Base-by-base conservation (phyloP, 2,329 filamentous ascomycete species). In the Fusarium euwallaceae region DNA sequence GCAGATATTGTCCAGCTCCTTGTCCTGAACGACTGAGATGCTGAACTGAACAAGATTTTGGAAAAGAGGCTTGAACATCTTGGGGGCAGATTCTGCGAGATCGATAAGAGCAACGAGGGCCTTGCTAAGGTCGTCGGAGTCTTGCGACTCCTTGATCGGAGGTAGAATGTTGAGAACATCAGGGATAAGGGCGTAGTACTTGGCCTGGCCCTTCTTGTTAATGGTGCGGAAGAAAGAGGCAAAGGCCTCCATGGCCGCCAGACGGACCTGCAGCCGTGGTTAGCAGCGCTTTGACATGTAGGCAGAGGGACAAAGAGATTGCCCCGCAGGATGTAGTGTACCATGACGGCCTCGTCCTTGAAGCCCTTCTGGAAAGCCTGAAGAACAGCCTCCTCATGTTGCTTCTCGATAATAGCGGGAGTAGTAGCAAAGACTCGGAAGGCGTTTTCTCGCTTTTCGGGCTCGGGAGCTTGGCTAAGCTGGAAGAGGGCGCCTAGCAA, bases 31-130 rank as follows among this genome's bases (percentile, higher is more conserved):
- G 67, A 98, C 95, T 8, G 94, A 95, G 70, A 98, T 92, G 82
- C 93, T 96, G 84, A 99, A 98, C 78, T 94, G 92, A 61, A 98
- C 96, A 5, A 99, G 88, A 80, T 95, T 95, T 80, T 93, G 93
- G 86, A 99, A 99, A n/a, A 97, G 88, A 22, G 89, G 90, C 85
- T 97, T 97, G 87, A 99, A 99, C 95, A 98, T 98, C 85, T 97
- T 97, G 24, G 96, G 95, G 24, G 94, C 93, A n/a, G 93, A 90
- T 84, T 98, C 97, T 43, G 97, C 97, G 65, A 99, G 89, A 75
- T 98, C 97, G 79, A 99, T 98, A 58, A 99, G 89, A 27, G 96
- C 93, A 66, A 98, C 87, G 48, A 99, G 91, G 24, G 95, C 95
- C 81, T 95, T 95, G 76, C 94, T 96, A 17, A 99, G 90, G 74